Evolutionary conservation across 768 basidiomycete species (phyloP).

Genomic region (Boletus rex-veris): DNA sequence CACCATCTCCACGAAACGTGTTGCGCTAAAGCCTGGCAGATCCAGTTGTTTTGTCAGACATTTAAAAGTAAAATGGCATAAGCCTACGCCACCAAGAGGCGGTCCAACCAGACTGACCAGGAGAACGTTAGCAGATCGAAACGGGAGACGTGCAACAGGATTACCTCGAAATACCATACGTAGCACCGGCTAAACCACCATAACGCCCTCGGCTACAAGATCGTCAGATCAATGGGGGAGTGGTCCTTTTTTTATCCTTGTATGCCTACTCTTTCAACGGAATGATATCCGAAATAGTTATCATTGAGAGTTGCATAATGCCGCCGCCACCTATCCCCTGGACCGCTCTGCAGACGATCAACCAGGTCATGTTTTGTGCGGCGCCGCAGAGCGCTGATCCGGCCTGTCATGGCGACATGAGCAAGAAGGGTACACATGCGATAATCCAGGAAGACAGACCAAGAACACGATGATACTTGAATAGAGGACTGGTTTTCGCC

Average conservation of each 20-base stretch:
- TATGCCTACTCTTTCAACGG: constrained; percentile 59
- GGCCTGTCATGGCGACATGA: constrained; percentile 37
- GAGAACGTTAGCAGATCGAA: background rate
- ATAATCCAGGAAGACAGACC: background rate
- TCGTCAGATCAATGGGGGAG: constrained; percentile 14
- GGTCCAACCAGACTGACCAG: constrained; percentile 60
- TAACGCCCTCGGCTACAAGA: constrained; percentile 66
- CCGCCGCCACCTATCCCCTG: constrained; percentile 84
- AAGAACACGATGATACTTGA: constrained; percentile 63
- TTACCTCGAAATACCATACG: constrained; percentile 65
- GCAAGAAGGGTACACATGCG: background rate
- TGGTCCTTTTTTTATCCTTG: no score
- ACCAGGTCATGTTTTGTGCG: constrained; percentile 73
- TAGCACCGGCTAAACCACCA: constrained; percentile 67
- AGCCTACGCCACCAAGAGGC: constrained; percentile 69
- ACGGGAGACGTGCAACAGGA: background rate
- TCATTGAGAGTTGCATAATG: constrained; percentile 69
- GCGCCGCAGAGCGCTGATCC: constrained; percentile 80
- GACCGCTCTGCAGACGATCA: constrained; percentile 70
- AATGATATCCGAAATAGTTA: constrained; percentile 80
- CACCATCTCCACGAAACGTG: constrained; percentile 81
- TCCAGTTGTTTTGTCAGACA: no score
- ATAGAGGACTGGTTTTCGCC: constrained; percentile 69
- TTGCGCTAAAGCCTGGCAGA: constrained; percentile 35
- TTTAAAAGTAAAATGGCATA: constrained; percentile 7